Percentiles rank a stretch among this genome's conserved stretches.
Evolutionary conservation across 1,284 basidiomycete species (phyloP).

Genomic region (Heterobasidion occidentale): DNA sequence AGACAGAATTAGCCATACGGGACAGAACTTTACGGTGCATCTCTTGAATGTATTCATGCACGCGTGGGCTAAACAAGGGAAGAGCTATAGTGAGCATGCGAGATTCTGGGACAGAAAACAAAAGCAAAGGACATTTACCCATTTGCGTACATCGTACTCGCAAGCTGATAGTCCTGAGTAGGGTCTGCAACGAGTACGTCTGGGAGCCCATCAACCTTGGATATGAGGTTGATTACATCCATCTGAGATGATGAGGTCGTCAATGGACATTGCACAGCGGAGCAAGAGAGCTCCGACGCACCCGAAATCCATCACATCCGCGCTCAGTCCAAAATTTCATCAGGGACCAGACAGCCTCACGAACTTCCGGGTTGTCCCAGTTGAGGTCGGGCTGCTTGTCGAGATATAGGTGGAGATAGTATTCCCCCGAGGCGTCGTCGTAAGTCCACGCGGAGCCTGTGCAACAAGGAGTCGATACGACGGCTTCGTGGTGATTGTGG

Average conservation of each 20-base stretch:
- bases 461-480: background rate
- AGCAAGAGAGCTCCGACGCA: constrained; percentile 15
- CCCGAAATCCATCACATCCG: constrained; percentile 71
- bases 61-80: constrained; percentile 35
- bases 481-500: background rate
- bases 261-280: background rate
- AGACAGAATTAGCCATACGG: constrained; percentile 26
- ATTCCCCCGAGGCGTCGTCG: constrained; percentile 62
- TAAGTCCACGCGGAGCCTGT: constrained; percentile 70
- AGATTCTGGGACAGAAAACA: background rate
- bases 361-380: constrained; percentile 64
- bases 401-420: constrained; percentile 69
- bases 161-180: constrained; percentile 48
- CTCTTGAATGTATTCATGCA: constrained; percentile 64
- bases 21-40: constrained; percentile 56
- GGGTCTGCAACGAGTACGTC: constrained; percentile 53
- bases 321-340: constrained; percentile 72
- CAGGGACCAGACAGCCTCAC: constrained; percentile 54
- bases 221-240: constrained; percentile 66
- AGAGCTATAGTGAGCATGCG: background rate
- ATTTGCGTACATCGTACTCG: constrained; percentile 46
- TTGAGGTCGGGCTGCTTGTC: constrained; percentile 73
- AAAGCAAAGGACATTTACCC: constrained; percentile 31
- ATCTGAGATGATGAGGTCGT: constrained; percentile 29
- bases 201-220: constrained; percentile 55